Evolutionary conservation across 2,329 filamentous ascomycete genomes (phyloP), one percentile per base, ranked within the genome.

Genomic region (Paramyrothecium roridum): DNA sequence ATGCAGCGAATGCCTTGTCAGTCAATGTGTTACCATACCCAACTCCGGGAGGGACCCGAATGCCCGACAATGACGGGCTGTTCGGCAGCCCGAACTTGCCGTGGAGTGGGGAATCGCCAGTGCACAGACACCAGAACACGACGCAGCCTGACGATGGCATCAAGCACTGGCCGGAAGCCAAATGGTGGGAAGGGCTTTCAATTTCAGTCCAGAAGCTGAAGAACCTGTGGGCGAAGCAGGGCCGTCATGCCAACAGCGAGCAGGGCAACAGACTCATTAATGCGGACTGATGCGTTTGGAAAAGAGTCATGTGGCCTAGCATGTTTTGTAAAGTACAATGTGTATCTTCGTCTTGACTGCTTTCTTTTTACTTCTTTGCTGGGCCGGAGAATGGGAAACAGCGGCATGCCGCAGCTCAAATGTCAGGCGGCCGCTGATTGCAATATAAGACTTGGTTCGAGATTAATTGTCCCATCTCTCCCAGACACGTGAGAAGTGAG

Each of bases 21-120:
- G 8, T 13, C 16, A 50, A 23, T 37, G 34, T 33, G 23, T 26
- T 19, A 26, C 37, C 52, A 56, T 57, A 61, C 50, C 61, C 65
- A 26, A 53, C 55, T 16, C 61, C 64, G 37, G 65, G 62, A 2
- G 59, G 52, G 43, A 57, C 52, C 37, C 54, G 55, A 2, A 30
- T 45, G n/a, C 21, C 57, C 16, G 56, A 59, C 17, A 55, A 59
- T 20, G 57, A 60, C 34, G 48, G 56, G 10, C 54, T 71, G 33
- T 66, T 70, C 7, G 59, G 62, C 2, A 67, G 70, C 30, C 63
- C 67, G 17, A 68, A 71, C 55, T 73, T 64, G 23, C 71, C 72
- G 2, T 74, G 72, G 72, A 72, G 70, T 12, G 69, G 67, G 30
- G 63, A 67, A 57, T 71, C 66, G 40, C 70, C 70, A 1, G 55